Conservation (phyloP, 495 filamentous ascomycete genomes). For the Neurospora hispaniola region DNA sequence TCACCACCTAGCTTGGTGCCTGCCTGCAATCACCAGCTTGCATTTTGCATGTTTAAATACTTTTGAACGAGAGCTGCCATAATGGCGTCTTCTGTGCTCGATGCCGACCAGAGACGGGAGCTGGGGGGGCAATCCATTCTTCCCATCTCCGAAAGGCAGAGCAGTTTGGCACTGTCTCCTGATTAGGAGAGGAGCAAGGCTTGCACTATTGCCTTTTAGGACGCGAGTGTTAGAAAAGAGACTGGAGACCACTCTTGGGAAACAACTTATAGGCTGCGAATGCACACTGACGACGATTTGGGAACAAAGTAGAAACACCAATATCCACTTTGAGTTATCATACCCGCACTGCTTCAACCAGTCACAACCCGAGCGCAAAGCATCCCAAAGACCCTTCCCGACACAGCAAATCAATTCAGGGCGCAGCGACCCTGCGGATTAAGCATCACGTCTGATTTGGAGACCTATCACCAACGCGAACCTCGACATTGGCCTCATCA, state of each 20-base stretch:
- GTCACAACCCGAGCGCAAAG: constrained; percentile 26
- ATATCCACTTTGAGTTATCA: constrained; percentile 11
- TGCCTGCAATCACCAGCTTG: background rate
- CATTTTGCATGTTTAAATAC: background rate
- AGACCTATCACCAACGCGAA: constrained; percentile 38
- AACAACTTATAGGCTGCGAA: constrained; percentile 18
- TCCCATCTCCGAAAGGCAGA: background rate
- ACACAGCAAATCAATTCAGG: constrained; percentile 37
- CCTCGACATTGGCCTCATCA: constrained; percentile 25
- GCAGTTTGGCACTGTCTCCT: background rate
- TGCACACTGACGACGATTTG: constrained; percentile 6
- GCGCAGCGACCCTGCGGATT: constrained; percentile 22
- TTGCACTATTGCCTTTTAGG: background rate
- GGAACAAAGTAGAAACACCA: constrained; percentile 5
- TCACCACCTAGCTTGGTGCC: background rate
- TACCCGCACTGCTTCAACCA: constrained; percentile 16
- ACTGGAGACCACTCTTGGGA: background rate
- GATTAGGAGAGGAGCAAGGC: background rate
- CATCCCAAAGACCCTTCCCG: constrained; percentile 10
- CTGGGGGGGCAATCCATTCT: background rate
- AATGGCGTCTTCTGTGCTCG: background rate
- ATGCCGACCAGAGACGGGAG: background rate
- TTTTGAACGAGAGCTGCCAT: background rate
- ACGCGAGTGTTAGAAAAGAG: constrained; percentile 6
- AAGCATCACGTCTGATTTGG: constrained; percentile 25